Conservation (phyloP, 768 basidiomycete genomes). For the Termitomyces eurrhizus region DNA sequence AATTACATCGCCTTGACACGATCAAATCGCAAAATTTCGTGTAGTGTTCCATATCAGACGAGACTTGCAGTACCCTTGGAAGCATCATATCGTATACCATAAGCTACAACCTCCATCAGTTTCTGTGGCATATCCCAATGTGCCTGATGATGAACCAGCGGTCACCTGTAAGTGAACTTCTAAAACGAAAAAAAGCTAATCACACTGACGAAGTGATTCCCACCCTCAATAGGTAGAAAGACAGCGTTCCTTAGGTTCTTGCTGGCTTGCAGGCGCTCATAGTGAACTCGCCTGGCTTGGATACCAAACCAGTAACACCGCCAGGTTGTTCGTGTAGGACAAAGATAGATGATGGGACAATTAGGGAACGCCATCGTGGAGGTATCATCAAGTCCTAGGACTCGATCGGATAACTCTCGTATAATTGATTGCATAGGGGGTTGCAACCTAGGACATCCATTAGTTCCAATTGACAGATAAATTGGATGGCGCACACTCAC, state of each 20-base stretch:
- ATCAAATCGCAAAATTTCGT: neutral
- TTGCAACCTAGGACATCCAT: slow-evolving; percentile 13
- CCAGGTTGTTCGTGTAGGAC: slow-evolving; percentile 21
- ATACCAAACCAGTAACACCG: slow-evolving; percentile 21
- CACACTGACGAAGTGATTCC: slow-evolving; percentile 33
- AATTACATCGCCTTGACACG: neutral
- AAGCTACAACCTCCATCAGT: slow-evolving; percentile 7
- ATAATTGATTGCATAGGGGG: slow-evolving; percentile 20
- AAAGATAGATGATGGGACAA: slow-evolving; percentile 18
- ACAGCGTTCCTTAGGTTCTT: slow-evolving; percentile 19
- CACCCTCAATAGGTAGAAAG: slow-evolving; percentile 21
- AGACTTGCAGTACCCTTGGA: neutral
- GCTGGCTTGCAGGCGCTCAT: slow-evolving; percentile 16
- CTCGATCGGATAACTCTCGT: slow-evolving; percentile 14
- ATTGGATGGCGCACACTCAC: slow-evolving; percentile 11
- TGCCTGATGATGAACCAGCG: slow-evolving; percentile 1
- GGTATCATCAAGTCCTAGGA: slow-evolving; percentile 19
- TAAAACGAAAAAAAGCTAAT: neutral
- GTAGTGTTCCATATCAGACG: neutral
- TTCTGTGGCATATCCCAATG: slow-evolving; percentile 13
- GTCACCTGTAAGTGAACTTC: neutral
- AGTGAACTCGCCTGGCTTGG: slow-evolving; percentile 15
- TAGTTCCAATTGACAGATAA: neutral
- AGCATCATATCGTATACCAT: neutral
- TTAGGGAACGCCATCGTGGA: slow-evolving; percentile 9